Conservation (phyloP, 139 green algal species). For the Tetradesmus obliquus region DNA sequence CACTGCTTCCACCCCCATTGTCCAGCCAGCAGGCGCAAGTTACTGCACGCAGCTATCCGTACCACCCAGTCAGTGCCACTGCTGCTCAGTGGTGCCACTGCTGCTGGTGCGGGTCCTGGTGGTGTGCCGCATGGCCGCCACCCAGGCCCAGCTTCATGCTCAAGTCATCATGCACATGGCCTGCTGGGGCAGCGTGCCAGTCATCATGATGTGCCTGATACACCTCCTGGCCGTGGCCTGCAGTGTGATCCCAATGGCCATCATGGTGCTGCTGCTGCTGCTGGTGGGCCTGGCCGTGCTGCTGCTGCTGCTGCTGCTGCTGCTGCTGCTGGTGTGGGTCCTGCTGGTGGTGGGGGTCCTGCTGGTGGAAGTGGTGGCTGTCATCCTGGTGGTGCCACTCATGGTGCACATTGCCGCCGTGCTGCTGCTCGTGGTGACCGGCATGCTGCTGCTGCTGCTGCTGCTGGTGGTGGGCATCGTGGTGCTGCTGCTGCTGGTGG, state of each 20-base stretch:
- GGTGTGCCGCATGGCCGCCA: not conserved
- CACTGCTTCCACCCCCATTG: no score
- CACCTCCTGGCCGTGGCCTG: not conserved
- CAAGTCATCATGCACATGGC: conserved; percentile 26
- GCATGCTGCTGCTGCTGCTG: not conserved
- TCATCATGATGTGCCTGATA: not conserved
- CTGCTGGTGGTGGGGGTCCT: not conserved
- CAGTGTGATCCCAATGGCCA: not conserved
- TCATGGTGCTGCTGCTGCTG: conserved; percentile 24
- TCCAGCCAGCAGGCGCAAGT: no score
- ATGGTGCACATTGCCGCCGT: not conserved
- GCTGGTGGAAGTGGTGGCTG: conserved; percentile 38
- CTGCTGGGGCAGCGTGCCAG: conserved; percentile 28
- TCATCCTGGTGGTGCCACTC: conserved; percentile 41
- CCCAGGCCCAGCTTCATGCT: conserved; percentile 40
- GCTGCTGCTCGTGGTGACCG: not conserved
- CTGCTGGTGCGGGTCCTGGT: conserved; percentile 14
- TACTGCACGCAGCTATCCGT: not conserved
- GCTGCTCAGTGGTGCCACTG: conserved; percentile 33
- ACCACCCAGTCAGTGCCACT: not conserved
- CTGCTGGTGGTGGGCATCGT: not conserved
- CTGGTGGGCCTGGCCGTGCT: not conserved
- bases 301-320: not conserved
- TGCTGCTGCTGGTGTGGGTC: not conserved
- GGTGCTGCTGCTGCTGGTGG: not conserved